These are phyloP conservation scores for Cercospora zeina DNA, from an alignment of 2,329 filamentous ascomycete genomes.

Conservation along the genomic window DNA sequence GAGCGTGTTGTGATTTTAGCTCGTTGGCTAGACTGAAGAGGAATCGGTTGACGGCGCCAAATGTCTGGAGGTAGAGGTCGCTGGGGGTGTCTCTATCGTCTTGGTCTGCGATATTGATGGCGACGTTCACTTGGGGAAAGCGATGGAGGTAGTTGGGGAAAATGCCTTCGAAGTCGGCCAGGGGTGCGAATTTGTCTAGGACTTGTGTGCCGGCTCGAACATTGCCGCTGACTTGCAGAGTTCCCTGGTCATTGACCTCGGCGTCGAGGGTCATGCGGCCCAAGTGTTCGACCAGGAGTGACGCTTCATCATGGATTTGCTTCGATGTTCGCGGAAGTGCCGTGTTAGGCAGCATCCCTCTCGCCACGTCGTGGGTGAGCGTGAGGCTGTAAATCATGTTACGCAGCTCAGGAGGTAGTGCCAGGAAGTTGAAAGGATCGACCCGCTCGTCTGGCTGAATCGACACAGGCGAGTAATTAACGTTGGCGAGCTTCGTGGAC, in stretches of 20 bases:
- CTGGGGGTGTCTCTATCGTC: background rate
- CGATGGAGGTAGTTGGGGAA: background rate
- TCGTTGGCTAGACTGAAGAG: background rate
- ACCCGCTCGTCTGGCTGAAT: background rate
- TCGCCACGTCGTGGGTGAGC: background rate
- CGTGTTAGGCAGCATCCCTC: background rate
- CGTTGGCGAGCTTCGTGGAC: background rate
- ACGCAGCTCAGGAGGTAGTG: background rate
- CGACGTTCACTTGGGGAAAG: background rate
- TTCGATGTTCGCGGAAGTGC: background rate
- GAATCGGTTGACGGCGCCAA: background rate
- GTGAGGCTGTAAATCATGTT: background rate
- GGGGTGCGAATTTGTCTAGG: background rate
- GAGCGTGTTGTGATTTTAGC: background rate
- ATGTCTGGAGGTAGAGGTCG: background rate
- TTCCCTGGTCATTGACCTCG: background rate
- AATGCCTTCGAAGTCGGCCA: background rate
- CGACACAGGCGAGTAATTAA: background rate
- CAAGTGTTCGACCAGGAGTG: background rate
- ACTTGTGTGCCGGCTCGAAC: background rate
- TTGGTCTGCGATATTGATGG: background rate
- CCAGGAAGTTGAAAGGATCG: background rate
- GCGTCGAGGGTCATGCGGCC: background rate
- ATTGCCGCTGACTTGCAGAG: background rate
- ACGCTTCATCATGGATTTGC: background rate